Evolutionary conservation across 2,329 filamentous ascomycete species (phyloP), one percentile per base, ranked within the genome.

Genomic region (Zymoseptoria brevis): DNA sequence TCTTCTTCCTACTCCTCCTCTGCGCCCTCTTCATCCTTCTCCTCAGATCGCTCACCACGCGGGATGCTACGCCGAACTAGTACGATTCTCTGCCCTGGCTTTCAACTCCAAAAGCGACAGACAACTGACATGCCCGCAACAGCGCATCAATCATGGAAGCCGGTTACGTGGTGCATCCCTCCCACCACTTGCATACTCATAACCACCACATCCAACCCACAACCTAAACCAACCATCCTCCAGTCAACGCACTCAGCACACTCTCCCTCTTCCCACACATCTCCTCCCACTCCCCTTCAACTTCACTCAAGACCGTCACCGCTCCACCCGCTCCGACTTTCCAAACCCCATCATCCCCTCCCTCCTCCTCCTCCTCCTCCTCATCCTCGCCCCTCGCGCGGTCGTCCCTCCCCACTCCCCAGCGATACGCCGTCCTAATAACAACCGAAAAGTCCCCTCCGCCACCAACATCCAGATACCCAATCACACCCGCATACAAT

Each of bases 371-470:
- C 53, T 62, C 56, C 69, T 88, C n/a, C n/a, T n/a, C n/a, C n/a
- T n/a, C n/a, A n/a, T n/a, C n/a, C n/a, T n/a, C n/a, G n/a, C n/a
- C n/a, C n/a, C n/a, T n/a, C n/a, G n/a, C n/a, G n/a, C n/a, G n/a
- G n/a, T n/a, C n/a, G n/a, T n/a, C n/a, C n/a, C n/a, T n/a, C n/a
- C n/a, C n/a, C n/a, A n/a, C n/a, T n/a, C n/a, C n/a, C n/a, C n/a
- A n/a, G n/a, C n/a, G n/a, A n/a, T n/a, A 91, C 68, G 92, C 83
- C 53, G 87, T 92, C 22, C 93, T 82, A 62, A 97, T 97, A 1
- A 91, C 86, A 19, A 97, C 94, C 64, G 88, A 94, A 81, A 93
- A 96, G 73, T 96, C 92, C 0, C 90, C 91, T 6, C 84, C 84
- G 0, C 93, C 93, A 0, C 88, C 85, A 6, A 90, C 86, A 67